A percentile compares a stretch with the other conserved stretches of the same genome.
phyloP scores from a whole-genome alignment of 139 green algal genomes.

The Chlamydomonas urium region DNA sequence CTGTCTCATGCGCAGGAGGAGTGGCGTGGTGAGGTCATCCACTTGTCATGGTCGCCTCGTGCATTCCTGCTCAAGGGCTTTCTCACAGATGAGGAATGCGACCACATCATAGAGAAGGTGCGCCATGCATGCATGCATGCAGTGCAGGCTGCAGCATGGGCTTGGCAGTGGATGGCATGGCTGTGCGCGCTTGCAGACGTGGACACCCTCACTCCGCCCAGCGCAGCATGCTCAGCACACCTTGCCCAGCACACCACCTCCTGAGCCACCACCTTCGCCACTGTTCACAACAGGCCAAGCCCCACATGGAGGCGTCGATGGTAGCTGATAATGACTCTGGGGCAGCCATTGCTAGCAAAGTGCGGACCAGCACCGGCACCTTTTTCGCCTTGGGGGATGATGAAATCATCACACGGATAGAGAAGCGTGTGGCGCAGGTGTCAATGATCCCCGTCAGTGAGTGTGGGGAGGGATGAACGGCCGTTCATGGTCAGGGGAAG shows the following conservation, averaged over 20 bases:
- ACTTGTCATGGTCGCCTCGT: constrained; percentile 57
- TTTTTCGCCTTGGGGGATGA: constrained; percentile 48
- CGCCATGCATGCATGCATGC: neutral
- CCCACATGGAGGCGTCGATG: constrained; percentile 44
- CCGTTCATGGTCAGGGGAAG: neutral
- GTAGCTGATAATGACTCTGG: constrained; percentile 62
- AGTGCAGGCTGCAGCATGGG: neutral
- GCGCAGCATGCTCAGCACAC: too few relatives aligned
- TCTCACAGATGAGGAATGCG: constrained; percentile 53
- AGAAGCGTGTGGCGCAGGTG: constrained; percentile 58
- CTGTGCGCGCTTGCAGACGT: neutral
- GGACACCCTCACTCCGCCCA: neutral
- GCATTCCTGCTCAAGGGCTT: constrained; percentile 55
- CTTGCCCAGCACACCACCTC: neutral
- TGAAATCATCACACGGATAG: constrained; percentile 46
- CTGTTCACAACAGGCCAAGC: constrained; percentile 29
- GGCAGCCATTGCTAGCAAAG: constrained; percentile 38
- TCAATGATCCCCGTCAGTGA: constrained; percentile 57
- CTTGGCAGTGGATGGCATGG: neutral
- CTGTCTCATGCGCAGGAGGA: constrained; percentile 41
- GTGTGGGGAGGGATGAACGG: neutral
- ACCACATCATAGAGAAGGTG: constrained; percentile 54
- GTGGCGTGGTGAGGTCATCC: constrained; percentile 57
- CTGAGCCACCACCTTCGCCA: neutral
- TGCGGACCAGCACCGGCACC: constrained; percentile 52